Evolutionary conservation across 202 grass and related monocot species (phyloP), one percentile per base, ranked within the genome.

Genomic region (Elaeis oleifera): DNA sequence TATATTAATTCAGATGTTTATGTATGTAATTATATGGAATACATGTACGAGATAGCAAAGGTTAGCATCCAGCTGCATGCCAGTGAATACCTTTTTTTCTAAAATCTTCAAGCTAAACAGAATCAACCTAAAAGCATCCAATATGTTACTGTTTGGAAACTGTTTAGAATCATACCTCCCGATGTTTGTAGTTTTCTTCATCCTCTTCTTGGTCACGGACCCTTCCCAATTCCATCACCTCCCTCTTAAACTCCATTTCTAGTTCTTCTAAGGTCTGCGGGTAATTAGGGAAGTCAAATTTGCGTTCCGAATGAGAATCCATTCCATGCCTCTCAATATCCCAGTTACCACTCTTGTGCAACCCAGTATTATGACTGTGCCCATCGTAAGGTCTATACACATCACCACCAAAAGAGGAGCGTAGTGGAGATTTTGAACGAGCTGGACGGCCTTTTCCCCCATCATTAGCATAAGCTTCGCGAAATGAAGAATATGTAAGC

Each of bases 381-480:
- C 63, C 77, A 63, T 71, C 87, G 79, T 79, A 80, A 58, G 74
- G 65, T 63, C 74, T 97, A 83, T 70, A 79, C 51, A 77, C 69
- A 65, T 88, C 84, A 78, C 81, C 64, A 76, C 70, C 59, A 76
- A 74, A 82, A 74, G 76, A 75, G 29, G 79, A 49, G 64, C 55
- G 83, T 60, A 69, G 54, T 64, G 86, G 90, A 87, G 86, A 95
- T 84, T 81, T 84, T 73, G 83, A 80, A 63, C 63, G 78, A 54
- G 60, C 57, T 82, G 80, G 71, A 24, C 32, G 75, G 53, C 76
- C 83, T 79, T 86, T 87, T 78, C 80, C 84, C 75, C 92, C 92
- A 20, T 75, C 81, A 71, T 84, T 97, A 75, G 79, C 68, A 85
- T 76, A 83, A 97, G 85, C 92, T 97, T 97, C 84, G 89, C 57